Percentiles rank a stretch among this genome's conserved stretches.
Conservation (phyloP, 768 basidiomycete species). For the Mycena venus region DNA sequence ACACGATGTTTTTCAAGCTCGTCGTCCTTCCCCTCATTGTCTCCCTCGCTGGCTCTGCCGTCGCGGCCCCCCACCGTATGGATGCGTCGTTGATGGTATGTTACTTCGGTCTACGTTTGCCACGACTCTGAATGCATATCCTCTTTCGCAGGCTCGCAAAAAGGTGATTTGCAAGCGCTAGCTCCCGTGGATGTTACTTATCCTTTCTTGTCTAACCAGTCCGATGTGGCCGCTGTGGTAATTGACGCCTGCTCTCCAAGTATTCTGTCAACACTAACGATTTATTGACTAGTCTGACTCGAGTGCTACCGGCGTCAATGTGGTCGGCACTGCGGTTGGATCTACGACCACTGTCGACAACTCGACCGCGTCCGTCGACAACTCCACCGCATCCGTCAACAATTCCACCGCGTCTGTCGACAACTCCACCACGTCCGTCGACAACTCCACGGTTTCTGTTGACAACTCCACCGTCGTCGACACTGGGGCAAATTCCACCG, state of each 20-base stretch:
- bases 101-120: constrained; percentile 1
- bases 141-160: constrained; percentile 15
- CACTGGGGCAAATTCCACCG: background rate
- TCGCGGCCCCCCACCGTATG: constrained; percentile 42
- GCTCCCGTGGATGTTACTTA: background rate
- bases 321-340: no score
- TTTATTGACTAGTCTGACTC: background rate
- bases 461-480: constrained; percentile 22
- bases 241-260: background rate
- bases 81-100: constrained; percentile 34
- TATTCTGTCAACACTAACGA: background rate
- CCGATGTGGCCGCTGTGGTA: background rate
- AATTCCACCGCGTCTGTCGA: constrained; percentile 19
- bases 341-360: constrained; percentile 20
- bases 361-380: background rate
- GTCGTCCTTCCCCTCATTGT: constrained; percentile 40
- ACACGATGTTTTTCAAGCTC: constrained; percentile 45
- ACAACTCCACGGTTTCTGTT: no score
- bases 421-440: no score
- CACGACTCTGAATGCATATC: background rate
- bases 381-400: background rate
- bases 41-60: constrained; percentile 37
- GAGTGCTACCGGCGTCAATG: background rate
- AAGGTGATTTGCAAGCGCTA: background rate
- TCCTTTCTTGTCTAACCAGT: background rate